Evolutionary conservation across 495 filamentous ascomycete species (phyloP).

Genomic region (Thermothielavioides terrestris): DNA sequence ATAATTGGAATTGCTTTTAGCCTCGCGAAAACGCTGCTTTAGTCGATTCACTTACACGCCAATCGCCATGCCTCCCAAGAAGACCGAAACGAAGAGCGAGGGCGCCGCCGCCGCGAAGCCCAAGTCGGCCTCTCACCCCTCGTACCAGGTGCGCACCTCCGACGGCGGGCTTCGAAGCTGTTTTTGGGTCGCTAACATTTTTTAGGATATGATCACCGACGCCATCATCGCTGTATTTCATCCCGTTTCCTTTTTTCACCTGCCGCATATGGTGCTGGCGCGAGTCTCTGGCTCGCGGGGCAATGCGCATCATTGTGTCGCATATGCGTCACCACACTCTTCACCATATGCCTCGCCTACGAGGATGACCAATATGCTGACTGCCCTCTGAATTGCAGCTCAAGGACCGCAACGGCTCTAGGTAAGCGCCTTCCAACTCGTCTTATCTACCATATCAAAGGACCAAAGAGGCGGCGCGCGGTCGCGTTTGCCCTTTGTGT

Average conservation of each 20-base stretch:
- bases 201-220: constrained; percentile 59
- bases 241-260: constrained; percentile 31
- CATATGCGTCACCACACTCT: constrained; percentile 4
- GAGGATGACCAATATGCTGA: constrained; percentile 36
- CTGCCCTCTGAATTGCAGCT: constrained; percentile 41
- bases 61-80: constrained; percentile 58
- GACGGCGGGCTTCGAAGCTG: constrained; percentile 7
- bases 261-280: constrained; percentile 26
- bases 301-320: constrained; percentile 11
- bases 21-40: constrained; percentile 1
- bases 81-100: constrained; percentile 35
- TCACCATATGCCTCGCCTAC: background rate
- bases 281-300: constrained; percentile 10
- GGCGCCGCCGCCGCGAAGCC: constrained; percentile 44
- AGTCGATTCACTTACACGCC: constrained; percentile 17
- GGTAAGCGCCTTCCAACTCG: constrained; percentile 42
- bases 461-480: too few relatives aligned
- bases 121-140: constrained; percentile 45
- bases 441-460: too few relatives aligned
- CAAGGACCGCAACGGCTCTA: constrained; percentile 58
- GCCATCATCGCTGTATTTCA: constrained; percentile 55
- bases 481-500: too few relatives aligned
- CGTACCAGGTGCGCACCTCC: constrained; percentile 47
- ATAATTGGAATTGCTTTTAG: too few relatives aligned
- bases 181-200: constrained; percentile 31